Percentiles rank a stretch among this genome's conserved stretches.
phyloP scores from a whole-genome alignment of 176 grass and related monocot species.

The Paspalum notatum region DNA sequence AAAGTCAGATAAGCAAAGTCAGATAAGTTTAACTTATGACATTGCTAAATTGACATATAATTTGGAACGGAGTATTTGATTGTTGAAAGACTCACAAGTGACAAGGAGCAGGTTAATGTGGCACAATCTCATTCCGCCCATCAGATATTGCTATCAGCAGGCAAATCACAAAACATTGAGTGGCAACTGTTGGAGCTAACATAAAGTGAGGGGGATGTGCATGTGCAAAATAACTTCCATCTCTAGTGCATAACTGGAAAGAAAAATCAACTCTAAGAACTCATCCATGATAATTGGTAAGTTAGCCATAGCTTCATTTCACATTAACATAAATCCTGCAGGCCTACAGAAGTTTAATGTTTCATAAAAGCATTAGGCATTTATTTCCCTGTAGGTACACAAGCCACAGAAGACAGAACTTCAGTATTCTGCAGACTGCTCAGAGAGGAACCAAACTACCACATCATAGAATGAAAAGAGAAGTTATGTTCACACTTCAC shows the following conservation, averaged over 20 bases:
- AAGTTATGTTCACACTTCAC: background rate
- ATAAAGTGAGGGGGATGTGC: background rate
- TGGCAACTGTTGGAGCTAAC: background rate
- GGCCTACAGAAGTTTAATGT: background rate
- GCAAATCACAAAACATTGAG: background rate
- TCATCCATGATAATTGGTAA: slow-evolving; percentile 25
- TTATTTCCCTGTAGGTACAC: background rate
- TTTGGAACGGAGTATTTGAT: background rate
- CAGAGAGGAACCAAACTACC: background rate
- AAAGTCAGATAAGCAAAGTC: too few species aligned
- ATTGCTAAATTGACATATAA: too few species aligned
- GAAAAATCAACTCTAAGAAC: background rate
- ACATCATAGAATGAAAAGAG: background rate
- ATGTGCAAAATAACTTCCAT: slow-evolving; percentile 5
- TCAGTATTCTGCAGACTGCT: too few species aligned
- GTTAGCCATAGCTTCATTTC: slow-evolving; percentile 9
- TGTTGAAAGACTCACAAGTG: background rate
- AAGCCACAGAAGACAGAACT: background rate
- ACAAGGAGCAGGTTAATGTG: background rate
- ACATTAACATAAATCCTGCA: slow-evolving; percentile 5
- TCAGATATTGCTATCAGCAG: slow-evolving; percentile 7
- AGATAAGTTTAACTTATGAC: too few species aligned
- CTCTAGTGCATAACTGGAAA: background rate
- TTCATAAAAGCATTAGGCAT: background rate
- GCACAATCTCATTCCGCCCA: background rate